Evolutionary conservation across 352 stramenopile species (phyloP).

Genomic region (Phytophthora rubi): DNA sequence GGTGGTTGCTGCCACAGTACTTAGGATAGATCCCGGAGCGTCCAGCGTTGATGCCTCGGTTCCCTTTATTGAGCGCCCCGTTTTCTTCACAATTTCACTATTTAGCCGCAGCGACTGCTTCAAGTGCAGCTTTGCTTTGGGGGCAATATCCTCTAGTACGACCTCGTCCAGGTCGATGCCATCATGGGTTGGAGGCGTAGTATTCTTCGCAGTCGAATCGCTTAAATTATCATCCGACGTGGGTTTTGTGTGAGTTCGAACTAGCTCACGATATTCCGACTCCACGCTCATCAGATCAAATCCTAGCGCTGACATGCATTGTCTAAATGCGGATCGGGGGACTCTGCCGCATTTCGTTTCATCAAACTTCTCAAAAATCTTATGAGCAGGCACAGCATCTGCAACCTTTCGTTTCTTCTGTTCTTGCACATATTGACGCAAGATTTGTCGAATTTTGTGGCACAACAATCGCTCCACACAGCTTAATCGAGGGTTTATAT

Average conservation of each 20-base stretch:
- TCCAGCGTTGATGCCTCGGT: not conserved
- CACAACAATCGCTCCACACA: constrained; percentile 60
- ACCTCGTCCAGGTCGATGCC: constrained; percentile 46
- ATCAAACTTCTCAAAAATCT: constrained; percentile 71
- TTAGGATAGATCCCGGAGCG: not conserved
- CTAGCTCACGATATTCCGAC: constrained; percentile 52
- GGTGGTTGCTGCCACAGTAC: constrained; percentile 27
- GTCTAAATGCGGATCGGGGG: constrained; percentile 70
- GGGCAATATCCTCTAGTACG: constrained; percentile 11
- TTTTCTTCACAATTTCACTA: not conserved
- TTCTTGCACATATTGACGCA: constrained; percentile 41
- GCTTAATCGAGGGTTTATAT: constrained; percentile 62
- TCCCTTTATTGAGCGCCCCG: not conserved
- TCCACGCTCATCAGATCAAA: constrained; percentile 79
- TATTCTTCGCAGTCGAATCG: constrained; percentile 4
- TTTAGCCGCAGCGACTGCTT: not conserved
- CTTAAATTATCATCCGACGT: constrained; percentile 15
- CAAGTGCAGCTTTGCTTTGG: constrained; percentile 4
- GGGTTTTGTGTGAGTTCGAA: constrained; percentile 28
- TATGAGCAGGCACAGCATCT: constrained; percentile 25
- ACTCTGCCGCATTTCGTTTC: constrained; percentile 47
- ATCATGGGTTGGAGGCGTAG: not conserved
- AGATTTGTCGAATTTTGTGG: constrained; percentile 69
- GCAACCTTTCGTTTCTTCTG: constrained; percentile 37
- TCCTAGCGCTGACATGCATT: constrained; percentile 59